Conservation (phyloP, 257 asterid species). For the Rauvolfia tetraphylla region DNA sequence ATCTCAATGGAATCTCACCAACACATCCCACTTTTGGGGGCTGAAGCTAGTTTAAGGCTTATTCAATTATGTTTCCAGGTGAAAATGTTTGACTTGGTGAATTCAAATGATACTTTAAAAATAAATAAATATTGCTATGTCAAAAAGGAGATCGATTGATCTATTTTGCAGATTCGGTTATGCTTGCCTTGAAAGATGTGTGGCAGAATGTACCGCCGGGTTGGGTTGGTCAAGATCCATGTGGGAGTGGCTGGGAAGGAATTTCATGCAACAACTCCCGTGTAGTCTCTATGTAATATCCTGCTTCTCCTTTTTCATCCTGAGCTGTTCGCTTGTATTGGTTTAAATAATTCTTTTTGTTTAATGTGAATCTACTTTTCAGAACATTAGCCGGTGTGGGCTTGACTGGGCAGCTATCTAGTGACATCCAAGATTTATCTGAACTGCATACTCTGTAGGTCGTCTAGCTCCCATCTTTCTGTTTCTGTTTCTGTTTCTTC, state of each 20-base stretch:
- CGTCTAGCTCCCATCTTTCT: constrained; percentile 6
- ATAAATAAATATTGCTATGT: background rate
- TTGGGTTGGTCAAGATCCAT: constrained; percentile 70
- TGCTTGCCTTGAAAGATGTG: constrained; percentile 34
- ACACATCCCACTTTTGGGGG: background rate
- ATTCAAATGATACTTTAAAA: background rate
- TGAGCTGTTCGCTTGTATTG: background rate
- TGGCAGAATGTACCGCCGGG: constrained; percentile 65
- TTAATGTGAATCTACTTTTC: constrained; percentile 21
- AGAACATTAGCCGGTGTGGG: constrained; percentile 61
- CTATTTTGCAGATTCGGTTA: constrained; percentile 44
- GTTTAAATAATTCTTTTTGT: background rate
- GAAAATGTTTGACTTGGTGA: background rate
- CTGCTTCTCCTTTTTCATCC: background rate
- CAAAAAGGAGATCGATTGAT: constrained; percentile 6
- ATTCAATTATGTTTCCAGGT: background rate
- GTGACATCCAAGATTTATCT: constrained; percentile 56
- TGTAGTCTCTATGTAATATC: constrained; percentile 49
- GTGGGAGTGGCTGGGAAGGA: constrained; percentile 68
- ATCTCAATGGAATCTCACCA: too few relatives aligned
- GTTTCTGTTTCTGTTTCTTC: background rate
- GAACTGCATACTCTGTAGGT: constrained; percentile 74
- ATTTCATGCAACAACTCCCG: constrained; percentile 43
- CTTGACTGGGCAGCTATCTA: constrained; percentile 58
- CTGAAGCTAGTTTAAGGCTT: constrained; percentile 1